A percentile compares a stretch with the other conserved stretches of the same genome.
Conservation (phyloP, 1,139 yeast species). For the Blastobotrys illinoisensis region DNA sequence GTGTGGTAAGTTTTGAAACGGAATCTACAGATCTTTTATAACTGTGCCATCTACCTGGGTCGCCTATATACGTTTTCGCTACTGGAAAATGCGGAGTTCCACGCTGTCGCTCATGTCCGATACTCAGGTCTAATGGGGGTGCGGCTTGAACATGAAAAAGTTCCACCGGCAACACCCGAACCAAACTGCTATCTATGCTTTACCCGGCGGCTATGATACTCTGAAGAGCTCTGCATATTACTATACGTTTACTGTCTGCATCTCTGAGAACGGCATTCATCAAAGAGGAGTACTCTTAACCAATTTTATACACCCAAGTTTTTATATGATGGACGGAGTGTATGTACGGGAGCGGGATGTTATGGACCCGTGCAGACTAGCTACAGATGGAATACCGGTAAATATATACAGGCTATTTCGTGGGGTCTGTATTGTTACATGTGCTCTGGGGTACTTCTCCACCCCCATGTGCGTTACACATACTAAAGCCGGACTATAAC, state of each 20-base stretch:
- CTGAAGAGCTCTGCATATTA: not conserved
- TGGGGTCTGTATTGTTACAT: too few relatives aligned
- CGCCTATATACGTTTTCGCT: not conserved
- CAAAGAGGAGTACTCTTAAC: too few relatives aligned
- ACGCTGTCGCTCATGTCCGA: not conserved
- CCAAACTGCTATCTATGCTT: not conserved
- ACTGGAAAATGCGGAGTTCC: not conserved
- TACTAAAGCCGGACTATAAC: too few relatives aligned
- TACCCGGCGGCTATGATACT: not conserved
- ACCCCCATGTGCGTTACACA: too few relatives aligned
- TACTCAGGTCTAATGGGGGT: not conserved
- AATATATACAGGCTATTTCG: not conserved
- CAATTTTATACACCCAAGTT: too few relatives aligned
- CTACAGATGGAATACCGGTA: too few relatives aligned
- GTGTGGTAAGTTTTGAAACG: not conserved
- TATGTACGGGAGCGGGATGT: too few relatives aligned
- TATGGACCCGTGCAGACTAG: not conserved
- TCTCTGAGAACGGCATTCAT: too few relatives aligned
- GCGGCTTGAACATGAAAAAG: not conserved
- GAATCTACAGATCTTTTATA: not conserved
- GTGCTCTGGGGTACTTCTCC: too few relatives aligned
- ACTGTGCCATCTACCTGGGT: not conserved
- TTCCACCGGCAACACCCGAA: not conserved
- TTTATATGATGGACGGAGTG: too few relatives aligned
- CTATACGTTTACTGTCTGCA: too few relatives aligned